These are phyloP conservation scores for Tolypocladium sp. DNA, from an alignment of 2,329 filamentous ascomycete genomes.

Conservation along the genomic window DNA sequence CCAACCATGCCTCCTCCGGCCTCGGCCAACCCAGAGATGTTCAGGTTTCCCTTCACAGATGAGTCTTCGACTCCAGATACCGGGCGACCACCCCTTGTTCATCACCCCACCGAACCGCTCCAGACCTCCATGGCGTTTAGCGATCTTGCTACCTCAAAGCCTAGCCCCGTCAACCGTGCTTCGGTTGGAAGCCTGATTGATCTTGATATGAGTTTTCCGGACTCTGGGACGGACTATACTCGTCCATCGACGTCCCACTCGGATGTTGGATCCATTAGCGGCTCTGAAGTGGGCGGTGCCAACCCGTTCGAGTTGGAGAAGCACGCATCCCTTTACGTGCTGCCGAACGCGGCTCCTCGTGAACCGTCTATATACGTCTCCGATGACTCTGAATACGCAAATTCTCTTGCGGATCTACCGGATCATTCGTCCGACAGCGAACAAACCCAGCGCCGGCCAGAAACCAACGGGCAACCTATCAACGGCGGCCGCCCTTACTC, in stretches of 20 bases:
- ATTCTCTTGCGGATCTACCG: conserved; percentile 20
- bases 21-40: conserved; percentile 43
- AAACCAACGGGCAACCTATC: conserved; percentile 4
- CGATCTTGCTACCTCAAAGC: conserved; percentile 28
- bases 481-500: conserved; percentile 23
- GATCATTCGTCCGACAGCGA: conserved; percentile 6
- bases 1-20: conserved; percentile 41
- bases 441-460: conserved; percentile 5
- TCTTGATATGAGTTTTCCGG: conserved; percentile 45
- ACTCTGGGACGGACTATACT: conserved; percentile 38
- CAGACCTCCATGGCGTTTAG: conserved; percentile 30
- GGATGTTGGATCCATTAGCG: conserved; percentile 44
- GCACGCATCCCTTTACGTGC: conserved; percentile 47
- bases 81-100: conserved; percentile 34
- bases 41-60: conserved; percentile 37
- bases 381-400: conserved; percentile 44
- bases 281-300: conserved; percentile 44
- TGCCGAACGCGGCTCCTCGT: conserved; percentile 26
- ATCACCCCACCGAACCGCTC: conserved; percentile 43
- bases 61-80: conserved; percentile 16
- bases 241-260: conserved; percentile 53
- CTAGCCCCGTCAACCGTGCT: conserved; percentile 25
- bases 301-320: conserved; percentile 56
- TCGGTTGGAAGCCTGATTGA: conserved; percentile 41
- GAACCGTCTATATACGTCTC: conserved; percentile 54